Evolutionary conservation across 257 asterid genomes (phyloP), one percentile per base, ranked within the genome.

Genomic region (Solanum pimpinellifolium): DNA sequence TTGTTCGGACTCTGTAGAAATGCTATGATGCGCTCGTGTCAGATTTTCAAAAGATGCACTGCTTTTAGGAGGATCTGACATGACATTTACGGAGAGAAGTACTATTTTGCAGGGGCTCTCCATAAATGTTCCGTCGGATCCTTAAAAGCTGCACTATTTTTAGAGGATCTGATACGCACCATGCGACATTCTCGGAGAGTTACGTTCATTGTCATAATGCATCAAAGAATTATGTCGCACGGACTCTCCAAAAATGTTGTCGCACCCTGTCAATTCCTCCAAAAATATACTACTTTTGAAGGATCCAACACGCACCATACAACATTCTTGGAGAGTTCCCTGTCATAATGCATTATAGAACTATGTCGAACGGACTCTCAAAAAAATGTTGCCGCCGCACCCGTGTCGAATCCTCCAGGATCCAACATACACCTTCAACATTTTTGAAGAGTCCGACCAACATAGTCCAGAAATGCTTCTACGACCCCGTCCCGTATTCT

Each of bases 391-490:
- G 66, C 0, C 25, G 11, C 0, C 12, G 0, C 66, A 59, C 12
- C 1, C 66, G 0, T 59, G 25, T 59, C 5, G 66, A 20, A 59
- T 59, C 66, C 1, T 59, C 5, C 13, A 8, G 5, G 66, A 59
- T 59, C 12, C 2, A 59, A 59, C 12, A 21, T 0, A 5, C 66
- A 59, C 27, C 66, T 1, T 59, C 27, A 59, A 8, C 5, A 59
- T 59, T 59, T 59, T 59, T 21, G 5, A 20, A 59, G 0, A 59
- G 25, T 59, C 27, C 0, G 12, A 59, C 27, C 0, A 3, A 59
- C 66, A 59, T 59, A 0, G 66, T 20, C 27, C 0, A 59, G 0
- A 59, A 29, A 14, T 68, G 23, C 39, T 29, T 14, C 75, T 11
- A 68, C 11, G 39, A 33, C 35, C 7, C 21, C 41, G 1, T 68